phyloP scores from a whole-genome alignment of 225 moss, liverwort and hornwort species.

The Antitrichia curtipendula region DNA sequence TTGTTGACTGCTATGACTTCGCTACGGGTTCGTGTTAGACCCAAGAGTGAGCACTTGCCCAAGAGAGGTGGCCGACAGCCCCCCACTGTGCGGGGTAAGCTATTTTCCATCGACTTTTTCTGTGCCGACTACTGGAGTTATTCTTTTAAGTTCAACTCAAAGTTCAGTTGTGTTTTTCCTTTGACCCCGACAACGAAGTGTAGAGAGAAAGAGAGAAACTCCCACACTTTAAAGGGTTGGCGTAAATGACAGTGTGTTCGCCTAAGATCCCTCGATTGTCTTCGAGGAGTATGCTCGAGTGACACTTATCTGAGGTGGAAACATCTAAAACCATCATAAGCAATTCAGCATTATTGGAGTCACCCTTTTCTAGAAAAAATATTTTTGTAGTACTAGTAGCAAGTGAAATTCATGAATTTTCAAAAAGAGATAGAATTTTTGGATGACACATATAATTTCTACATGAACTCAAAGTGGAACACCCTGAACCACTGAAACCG shows the following conservation, averaged over 20 bases:
- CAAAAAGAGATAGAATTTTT: neutral
- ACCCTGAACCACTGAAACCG: too few relatives aligned
- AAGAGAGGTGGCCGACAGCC: too few relatives aligned
- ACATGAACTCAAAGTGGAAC: neutral
- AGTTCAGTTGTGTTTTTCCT: neutral
- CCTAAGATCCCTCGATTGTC: neutral
- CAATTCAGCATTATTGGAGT: neutral
- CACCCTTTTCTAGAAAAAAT: too few relatives aligned
- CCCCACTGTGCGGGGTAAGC: too few relatives aligned
- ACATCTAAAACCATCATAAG: neutral
- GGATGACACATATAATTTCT: neutral
- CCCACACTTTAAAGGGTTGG: neutral
- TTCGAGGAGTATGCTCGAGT: fast-evolving
- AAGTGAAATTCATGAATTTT: neutral
- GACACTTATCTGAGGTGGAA: neutral
- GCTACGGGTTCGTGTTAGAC: too few relatives aligned
- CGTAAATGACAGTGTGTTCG: neutral
- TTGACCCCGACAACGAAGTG: neutral
- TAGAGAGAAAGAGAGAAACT: neutral
- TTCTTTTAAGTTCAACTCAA: neutral
- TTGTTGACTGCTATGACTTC: too few relatives aligned
- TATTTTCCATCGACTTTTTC: neutral
- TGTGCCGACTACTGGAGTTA: neutral
- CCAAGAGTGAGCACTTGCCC: too few relatives aligned
- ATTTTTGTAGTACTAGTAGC: neutral